phyloP scores from a whole-genome alignment of 164 flowering plant genomes.

The Sextonia rubra region DNA sequence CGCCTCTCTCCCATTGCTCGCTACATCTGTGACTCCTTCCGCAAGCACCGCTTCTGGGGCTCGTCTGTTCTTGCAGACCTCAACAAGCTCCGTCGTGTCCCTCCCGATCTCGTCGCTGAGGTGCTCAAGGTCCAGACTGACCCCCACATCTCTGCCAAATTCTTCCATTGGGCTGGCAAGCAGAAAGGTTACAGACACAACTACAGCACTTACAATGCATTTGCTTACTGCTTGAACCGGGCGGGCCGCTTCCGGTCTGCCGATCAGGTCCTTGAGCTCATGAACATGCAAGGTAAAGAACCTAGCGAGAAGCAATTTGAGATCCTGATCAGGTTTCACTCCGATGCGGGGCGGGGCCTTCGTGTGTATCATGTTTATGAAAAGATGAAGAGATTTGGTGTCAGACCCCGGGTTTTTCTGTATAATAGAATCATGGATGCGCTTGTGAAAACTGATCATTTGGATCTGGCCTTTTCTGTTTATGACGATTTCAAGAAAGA shows the following conservation, averaged over 20 bases:
- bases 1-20: conserved; percentile 85
- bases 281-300: conserved; percentile 77
- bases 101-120: conserved; percentile 74
- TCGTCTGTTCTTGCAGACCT: conserved; percentile 56
- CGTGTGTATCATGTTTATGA: conserved; percentile 76
- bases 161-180: conserved; percentile 94
- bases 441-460: conserved; percentile 60
- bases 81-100: conserved; percentile 73
- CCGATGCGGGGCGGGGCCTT: conserved; percentile 74
- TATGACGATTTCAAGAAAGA: conserved; percentile 70
- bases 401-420: conserved; percentile 69
- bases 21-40: conserved; percentile 78
- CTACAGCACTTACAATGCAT: conserved; percentile 77
- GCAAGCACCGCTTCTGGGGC: conserved; percentile 63
- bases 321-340: conserved; percentile 84
- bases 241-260: conserved; percentile 60
- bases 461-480: conserved; percentile 78
- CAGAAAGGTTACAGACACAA: conserved; percentile 85
- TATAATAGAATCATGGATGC: conserved; percentile 85
- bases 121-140: conserved; percentile 64
- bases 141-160: conserved; percentile 59
- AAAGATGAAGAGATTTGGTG: conserved; percentile 83
- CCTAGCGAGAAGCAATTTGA: conserved; percentile 93
- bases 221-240: conserved; percentile 79
- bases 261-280: conserved; percentile 87